A percentile compares a stretch with the other conserved stretches of the same genome.
Evolutionary conservation across 2,329 filamentous ascomycete genomes (phyloP).

Genomic region (Metarhizium anisopliae): DNA sequence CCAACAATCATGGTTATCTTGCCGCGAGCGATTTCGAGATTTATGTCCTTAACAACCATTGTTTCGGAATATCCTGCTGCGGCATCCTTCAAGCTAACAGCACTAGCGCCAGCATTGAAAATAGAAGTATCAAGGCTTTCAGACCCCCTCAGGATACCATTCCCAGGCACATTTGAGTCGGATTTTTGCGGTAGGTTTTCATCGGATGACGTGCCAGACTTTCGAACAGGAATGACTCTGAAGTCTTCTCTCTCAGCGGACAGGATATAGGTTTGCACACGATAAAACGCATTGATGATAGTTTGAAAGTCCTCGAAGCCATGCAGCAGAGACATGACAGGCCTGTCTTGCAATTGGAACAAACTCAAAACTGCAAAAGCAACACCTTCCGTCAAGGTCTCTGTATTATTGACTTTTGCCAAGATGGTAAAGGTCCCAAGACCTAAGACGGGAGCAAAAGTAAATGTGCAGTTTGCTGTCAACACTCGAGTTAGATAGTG

Average conservation of each 20-base stretch:
- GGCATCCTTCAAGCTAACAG: constrained; percentile 2
- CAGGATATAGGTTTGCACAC: constrained; percentile 13
- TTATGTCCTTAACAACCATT: constrained; percentile 5
- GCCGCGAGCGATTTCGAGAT: constrained; percentile 7
- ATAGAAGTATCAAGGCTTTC: background rate
- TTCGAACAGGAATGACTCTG: background rate
- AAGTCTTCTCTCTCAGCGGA: constrained; percentile 11
- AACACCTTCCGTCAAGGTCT: constrained; percentile 11
- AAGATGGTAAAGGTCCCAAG: constrained; percentile 11
- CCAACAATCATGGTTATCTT: constrained; percentile 15
- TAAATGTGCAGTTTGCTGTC: constrained; percentile 6
- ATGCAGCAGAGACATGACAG: constrained; percentile 10
- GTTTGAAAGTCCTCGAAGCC: constrained; percentile 14
- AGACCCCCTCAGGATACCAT: background rate
- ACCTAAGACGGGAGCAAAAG: constrained; percentile 12
- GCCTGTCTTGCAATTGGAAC: constrained; percentile 13
- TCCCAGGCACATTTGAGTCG: background rate
- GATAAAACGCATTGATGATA: constrained; percentile 11
- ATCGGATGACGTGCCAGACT: background rate
- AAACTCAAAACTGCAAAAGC: constrained; percentile 13
- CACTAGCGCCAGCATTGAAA: background rate
- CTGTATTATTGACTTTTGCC: constrained; percentile 4
- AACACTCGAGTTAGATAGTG: constrained; percentile 1
- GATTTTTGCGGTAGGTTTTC: background rate
- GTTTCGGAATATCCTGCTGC: constrained; percentile 7